Base-by-base conservation (phyloP, 1,284 basidiomycete genomes). In the Ganoderma boninense region DNA sequence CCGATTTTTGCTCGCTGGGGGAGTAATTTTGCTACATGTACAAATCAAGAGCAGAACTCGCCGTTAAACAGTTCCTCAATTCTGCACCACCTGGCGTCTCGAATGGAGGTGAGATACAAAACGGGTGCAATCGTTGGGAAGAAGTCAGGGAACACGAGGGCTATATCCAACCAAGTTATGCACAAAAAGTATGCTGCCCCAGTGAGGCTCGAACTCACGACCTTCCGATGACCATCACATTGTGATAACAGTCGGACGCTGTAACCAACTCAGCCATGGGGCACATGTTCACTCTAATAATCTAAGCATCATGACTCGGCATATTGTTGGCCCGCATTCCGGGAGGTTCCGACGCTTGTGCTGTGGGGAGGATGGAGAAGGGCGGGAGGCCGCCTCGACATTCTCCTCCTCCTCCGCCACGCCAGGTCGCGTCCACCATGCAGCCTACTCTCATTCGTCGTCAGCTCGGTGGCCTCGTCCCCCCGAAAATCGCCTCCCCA, bases 401-500 rank as follows among this genome's bases (percentile, higher is more conserved):
- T 71, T 71, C 44, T 68, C 65, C 44, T 69, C 70, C 67, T 70
- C 61, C 66, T 65, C 72, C 11, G 23, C 68, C 69, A 69, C 74
- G 67, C 71, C 72, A 65, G 73, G 73, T 74, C 73, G 73, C 72
- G 69, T 75, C 71, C 79, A 80, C 71, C 79, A 97, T 97, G 95
- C 89, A 92, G 85, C 88, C 94, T 76, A 90, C 95, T 71, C 90
- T 95, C 83, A 86, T 91, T 82, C 92, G 95, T 81, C 93, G 94
- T 80, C 89, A 92, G 79, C 90, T 97, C 77, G 87, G 88, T 75
- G 90, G 91, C 69, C 89, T 97, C 73, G 91, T 98, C 77, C 97
- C 97, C 60, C 97, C 97, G 67, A 98, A 98, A 87, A 93, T 98
- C 79, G 96, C 97, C 67, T 95, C 96, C 29, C 97, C 96, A 4